These are phyloP conservation scores for Pseudogymnoascus sp. DNA, from an alignment of 2,329 filamentous ascomycete species.

Conservation along the genomic window DNA sequence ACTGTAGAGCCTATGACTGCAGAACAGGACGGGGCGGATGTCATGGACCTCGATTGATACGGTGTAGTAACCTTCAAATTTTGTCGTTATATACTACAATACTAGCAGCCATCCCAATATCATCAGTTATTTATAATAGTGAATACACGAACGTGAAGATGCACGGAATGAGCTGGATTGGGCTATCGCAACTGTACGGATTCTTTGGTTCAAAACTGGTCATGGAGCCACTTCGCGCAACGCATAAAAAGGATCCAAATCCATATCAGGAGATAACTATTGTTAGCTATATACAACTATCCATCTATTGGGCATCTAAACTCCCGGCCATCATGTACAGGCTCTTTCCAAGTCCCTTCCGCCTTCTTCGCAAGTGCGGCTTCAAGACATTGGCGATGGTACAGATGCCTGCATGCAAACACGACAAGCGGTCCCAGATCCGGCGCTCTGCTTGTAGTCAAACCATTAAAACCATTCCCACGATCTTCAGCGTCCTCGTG, in stretches of 20 bases:
- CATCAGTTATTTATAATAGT: neutral
- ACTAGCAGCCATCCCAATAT: neutral
- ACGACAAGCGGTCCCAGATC: slow-evolving; percentile 58
- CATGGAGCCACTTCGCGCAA: neutral
- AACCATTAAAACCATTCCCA: slow-evolving; percentile 19
- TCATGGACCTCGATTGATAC: slow-evolving; percentile 7
- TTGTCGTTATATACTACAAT: neutral
- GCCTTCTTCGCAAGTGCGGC: slow-evolving; percentile 46
- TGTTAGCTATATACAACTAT: slow-evolving; percentile 17
- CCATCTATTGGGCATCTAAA: slow-evolving; percentile 33
- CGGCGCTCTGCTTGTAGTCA: slow-evolving; percentile 32
- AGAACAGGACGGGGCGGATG: neutral
- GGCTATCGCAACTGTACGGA: neutral
- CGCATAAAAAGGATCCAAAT: neutral
- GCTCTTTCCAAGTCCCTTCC: slow-evolving; percentile 43
- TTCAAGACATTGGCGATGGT: slow-evolving; percentile 62
- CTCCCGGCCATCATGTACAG: slow-evolving; percentile 41
- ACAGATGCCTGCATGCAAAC: slow-evolving; percentile 62
- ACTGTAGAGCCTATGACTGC: neutral
- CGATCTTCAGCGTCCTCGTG: slow-evolving; percentile 35
- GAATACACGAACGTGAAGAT: neutral
- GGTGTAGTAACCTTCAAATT: neutral
- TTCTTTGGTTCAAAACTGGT: neutral
- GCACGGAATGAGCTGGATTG: no score
- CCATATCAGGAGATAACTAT: neutral